These are phyloP conservation scores for Cytospora piceae DNA, from an alignment of 2,329 filamentous ascomycete genomes.

Conservation along the genomic window DNA sequence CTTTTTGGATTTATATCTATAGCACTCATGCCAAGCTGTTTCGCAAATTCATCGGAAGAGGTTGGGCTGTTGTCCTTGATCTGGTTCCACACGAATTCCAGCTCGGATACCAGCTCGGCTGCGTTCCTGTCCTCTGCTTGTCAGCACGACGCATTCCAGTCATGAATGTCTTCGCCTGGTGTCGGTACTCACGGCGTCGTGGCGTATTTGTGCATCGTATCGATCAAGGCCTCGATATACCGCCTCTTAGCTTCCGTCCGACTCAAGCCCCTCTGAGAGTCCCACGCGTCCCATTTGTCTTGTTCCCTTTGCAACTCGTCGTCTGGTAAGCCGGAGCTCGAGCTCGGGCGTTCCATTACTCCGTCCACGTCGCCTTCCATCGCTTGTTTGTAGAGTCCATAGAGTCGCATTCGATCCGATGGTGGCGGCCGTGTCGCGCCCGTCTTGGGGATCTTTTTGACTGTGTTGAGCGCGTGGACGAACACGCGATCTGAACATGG, in stretches of 20 bases:
- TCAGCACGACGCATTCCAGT: constrained; percentile 8
- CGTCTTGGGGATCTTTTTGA: constrained; percentile 95
- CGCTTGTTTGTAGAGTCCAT: constrained; percentile 98
- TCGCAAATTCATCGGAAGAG: constrained; percentile 62
- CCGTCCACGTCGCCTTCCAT: constrained; percentile 98
- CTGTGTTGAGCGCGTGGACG: constrained; percentile 97
- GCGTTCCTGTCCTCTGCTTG: constrained; percentile 63
- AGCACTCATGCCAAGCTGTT: constrained; percentile 43
- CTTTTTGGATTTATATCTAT: constrained; percentile 44
- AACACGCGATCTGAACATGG: constrained; percentile 84
- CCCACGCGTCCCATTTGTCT: constrained; percentile 93
- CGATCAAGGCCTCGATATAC: constrained; percentile 92
- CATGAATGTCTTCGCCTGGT: neutral
- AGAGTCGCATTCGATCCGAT: constrained; percentile 83
- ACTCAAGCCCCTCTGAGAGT: constrained; percentile 78
- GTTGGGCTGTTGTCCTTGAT: constrained; percentile 83
- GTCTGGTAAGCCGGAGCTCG: constrained; percentile 49
- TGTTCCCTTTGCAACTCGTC: constrained; percentile 63
- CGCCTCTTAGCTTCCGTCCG: constrained; percentile 91
- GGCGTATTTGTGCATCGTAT: constrained; percentile 96
- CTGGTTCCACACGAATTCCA: constrained; percentile 99
- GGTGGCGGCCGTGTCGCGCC: constrained; percentile 88
- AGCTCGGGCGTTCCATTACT: constrained; percentile 81
- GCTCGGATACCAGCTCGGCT: constrained; percentile 83
- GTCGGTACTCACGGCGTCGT: constrained; percentile 68